Conservation (phyloP, 2,329 filamentous ascomycete species). For the Pyrenophora graminea region DNA sequence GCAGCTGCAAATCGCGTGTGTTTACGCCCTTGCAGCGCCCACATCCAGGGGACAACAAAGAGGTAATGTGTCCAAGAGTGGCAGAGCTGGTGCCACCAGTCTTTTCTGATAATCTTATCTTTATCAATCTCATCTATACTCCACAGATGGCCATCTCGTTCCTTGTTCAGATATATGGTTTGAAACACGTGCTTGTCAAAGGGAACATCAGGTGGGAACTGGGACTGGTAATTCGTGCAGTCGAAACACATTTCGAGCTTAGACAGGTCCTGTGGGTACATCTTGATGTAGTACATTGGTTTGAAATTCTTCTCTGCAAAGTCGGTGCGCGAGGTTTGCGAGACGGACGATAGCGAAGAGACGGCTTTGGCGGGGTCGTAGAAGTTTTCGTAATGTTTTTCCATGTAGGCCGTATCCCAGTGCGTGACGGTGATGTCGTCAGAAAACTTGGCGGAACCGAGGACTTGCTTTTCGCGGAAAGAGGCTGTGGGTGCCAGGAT, state of each 20-base stretch:
- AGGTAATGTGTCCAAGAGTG: conserved; percentile 67
- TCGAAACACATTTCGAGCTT: conserved; percentile 70
- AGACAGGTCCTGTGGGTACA: conserved; percentile 59
- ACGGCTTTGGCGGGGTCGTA: conserved; percentile 58
- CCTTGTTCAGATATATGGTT: conserved; percentile 68
- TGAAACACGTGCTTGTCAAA: conserved; percentile 70
- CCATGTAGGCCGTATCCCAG: conserved; percentile 67
- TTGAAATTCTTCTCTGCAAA: conserved; percentile 58
- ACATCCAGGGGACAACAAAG: conserved; percentile 71
- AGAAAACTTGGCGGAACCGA: conserved; percentile 71
- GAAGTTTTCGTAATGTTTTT: conserved; percentile 68
- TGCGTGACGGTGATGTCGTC: conserved; percentile 75
- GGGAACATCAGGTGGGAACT: conserved; percentile 62
- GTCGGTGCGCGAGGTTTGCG: conserved; percentile 51
- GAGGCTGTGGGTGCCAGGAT: conserved; percentile 62
- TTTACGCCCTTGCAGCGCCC: conserved; percentile 70
- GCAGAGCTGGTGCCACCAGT: conserved; percentile 71
- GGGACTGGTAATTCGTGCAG: conserved; percentile 74
- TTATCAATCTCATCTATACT: conserved; percentile 63
- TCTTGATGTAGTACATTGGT: conserved; percentile 69
- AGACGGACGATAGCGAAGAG: conserved; percentile 45
- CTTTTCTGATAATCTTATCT: conserved; percentile 63
- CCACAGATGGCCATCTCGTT: conserved; percentile 60
- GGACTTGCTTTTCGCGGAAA: conserved; percentile 67
- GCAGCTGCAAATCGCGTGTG: conserved; percentile 66